Base-by-base conservation (phyloP, 345 rosid genomes). In the Eucalyptus virginea region DNA sequence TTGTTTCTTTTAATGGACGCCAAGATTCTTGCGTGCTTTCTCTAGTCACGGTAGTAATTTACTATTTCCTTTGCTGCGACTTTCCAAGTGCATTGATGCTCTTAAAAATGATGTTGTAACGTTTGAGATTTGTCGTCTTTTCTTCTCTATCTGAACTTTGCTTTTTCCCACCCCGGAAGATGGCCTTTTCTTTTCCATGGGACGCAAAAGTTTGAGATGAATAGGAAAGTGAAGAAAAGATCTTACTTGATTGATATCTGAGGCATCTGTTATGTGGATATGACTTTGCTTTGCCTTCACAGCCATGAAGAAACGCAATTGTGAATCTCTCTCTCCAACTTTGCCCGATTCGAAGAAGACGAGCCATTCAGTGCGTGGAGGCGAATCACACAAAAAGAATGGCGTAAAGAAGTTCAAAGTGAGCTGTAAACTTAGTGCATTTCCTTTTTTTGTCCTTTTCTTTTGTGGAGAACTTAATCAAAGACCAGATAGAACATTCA, bases 251-350 rank as follows among this genome's bases (percentile, higher is more conserved):
- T 48, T n/a, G 81, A 87, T 77, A 50, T 51, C 67, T 85, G 28
- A 37, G 54, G 86, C 44, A 86, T 89, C 62, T 86, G 88, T 26
- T 88, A 62, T 40, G 87, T 83, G 49, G 50, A 90, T 88, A 58
- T 56, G 30, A 88, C 88, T 91, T 86, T 88, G 45, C 90, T 92
- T 92, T 92, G 89, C 15, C 83, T 89, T 91, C 88, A 52, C 96
- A 97, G 99, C 97, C 87, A 94, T 96, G 99, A 96, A 96, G 95
- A 97, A 96, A 90, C 93, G 89, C 89, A 92, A 89, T 92, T 54
- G 92, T 52, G 95, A 94, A 91, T 96, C 96, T 88, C 83, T 93
- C 77, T 93, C 95, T 87, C 91, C 91, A 54, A 93, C 95, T 30
- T 91, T 93, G 90, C 91, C 90, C 21, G 93, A 92, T 92, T 91